A percentile compares a stretch with the other conserved stretches of the same genome.
Evolutionary conservation across 139 green algal genomes (phyloP).

Genomic region (Chlorella sp.): DNA sequence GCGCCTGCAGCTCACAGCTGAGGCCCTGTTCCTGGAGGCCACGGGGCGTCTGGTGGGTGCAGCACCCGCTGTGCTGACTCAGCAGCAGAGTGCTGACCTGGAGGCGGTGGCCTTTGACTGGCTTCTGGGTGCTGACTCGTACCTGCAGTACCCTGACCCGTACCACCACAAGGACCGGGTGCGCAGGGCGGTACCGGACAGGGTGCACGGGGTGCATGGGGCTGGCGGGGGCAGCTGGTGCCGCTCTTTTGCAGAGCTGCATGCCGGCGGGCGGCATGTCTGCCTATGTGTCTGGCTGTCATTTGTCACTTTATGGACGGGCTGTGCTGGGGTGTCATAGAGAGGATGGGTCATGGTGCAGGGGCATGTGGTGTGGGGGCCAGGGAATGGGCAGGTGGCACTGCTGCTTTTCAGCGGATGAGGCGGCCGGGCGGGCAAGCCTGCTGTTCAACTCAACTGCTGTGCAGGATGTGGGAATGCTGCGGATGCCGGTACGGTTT

Average conservation of each 20-base stretch:
- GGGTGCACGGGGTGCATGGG: no score
- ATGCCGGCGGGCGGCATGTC: not conserved
- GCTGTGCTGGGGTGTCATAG: not conserved
- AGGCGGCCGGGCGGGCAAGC: no score
- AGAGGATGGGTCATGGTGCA: no score
- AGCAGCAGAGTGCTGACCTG: constrained; percentile 43
- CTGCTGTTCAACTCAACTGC: no score
- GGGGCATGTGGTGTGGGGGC: no score
- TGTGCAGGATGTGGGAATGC: no score
- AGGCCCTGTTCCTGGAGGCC: constrained; percentile 77
- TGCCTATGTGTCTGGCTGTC: not conserved
- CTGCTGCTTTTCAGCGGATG: no score
- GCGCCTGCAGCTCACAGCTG: constrained; percentile 46
- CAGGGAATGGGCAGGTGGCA: no score
- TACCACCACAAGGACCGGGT: constrained; percentile 9
- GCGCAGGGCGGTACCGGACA: not conserved
- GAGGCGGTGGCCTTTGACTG: constrained; percentile 70
- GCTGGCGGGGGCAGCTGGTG: no score
- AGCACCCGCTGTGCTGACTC: constrained; percentile 36
- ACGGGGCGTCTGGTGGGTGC: constrained; percentile 57
- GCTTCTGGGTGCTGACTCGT: constrained; percentile 64
- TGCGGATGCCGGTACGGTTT: no score
- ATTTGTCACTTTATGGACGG: not conserved
- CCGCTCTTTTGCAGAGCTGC: no score
- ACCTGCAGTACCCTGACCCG: constrained; percentile 49